These are phyloP conservation scores for Geosmithia flava DNA, from an alignment of 2,329 filamentous ascomycete genomes.

Conservation along the genomic window DNA sequence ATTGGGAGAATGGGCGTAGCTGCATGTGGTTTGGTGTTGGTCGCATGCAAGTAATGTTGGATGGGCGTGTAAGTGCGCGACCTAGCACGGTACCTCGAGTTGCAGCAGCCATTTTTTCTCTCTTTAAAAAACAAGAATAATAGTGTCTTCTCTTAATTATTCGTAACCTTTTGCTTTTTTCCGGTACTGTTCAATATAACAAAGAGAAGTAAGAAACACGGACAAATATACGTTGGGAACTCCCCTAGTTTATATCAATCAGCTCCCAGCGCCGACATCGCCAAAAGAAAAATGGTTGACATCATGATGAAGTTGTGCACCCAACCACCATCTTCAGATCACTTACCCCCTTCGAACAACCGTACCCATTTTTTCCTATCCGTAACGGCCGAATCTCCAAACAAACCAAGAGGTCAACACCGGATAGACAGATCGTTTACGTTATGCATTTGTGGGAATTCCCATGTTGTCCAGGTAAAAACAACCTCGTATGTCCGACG, in stretches of 20 bases:
- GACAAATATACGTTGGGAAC: neutral
- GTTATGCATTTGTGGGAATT: no score
- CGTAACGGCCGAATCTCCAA: neutral
- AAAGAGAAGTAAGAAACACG: neutral
- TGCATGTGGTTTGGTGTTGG: neutral
- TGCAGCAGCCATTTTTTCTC: neutral
- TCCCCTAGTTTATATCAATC: neutral
- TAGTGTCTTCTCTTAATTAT: no score
- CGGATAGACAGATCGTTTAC: neutral
- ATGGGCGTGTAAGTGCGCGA: neutral
- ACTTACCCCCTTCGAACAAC: neutral
- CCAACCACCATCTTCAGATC: neutral
- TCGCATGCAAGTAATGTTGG: neutral
- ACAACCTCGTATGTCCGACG: neutral
- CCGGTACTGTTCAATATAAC: no score
- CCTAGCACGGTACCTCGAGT: neutral
- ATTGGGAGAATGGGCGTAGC: neutral
- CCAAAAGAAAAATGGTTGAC: neutral
- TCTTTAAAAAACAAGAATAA: no score
- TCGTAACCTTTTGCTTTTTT: no score
- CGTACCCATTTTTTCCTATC: neutral
- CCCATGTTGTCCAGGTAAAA: no score
- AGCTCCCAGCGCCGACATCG: neutral
- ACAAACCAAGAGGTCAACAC: neutral
- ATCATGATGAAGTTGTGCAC: neutral